These are phyloP conservation scores for Sphaerosporella brunnea DNA, from an alignment of 495 filamentous ascomycete genomes.

Conservation along the genomic window DNA sequence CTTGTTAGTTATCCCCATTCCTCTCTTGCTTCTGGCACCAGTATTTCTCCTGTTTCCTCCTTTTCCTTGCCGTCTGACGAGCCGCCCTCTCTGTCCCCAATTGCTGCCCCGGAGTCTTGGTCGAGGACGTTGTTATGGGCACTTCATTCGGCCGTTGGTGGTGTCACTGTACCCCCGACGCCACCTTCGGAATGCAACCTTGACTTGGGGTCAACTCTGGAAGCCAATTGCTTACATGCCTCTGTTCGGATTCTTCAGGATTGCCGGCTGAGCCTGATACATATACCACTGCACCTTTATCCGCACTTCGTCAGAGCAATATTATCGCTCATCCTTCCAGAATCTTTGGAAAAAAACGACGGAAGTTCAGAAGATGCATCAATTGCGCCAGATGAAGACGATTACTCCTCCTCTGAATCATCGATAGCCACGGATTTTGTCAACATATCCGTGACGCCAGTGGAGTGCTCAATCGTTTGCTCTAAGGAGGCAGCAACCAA, in stretches of 20 bases:
- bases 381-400: slow-evolving; percentile 4
- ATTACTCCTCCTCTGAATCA: slow-evolving; percentile 17
- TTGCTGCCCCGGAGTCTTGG: background rate
- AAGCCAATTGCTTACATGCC: slow-evolving; percentile 20
- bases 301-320: slow-evolving; percentile 67
- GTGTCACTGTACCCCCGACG: too few species aligned
- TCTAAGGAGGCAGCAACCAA: slow-evolving; percentile 48
- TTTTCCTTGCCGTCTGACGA: slow-evolving; percentile 8
- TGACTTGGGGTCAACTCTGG: background rate
- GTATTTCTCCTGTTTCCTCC: slow-evolving; percentile 6
- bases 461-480: slow-evolving; percentile 88
- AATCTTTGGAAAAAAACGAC: slow-evolving; percentile 29
- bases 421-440: slow-evolving; percentile 49
- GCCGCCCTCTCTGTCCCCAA: background rate
- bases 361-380: background rate
- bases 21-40: slow-evolving; percentile 4
- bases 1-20: slow-evolving; percentile 25
- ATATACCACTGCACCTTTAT: slow-evolving; percentile 75
- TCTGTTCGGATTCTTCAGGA: slow-evolving; percentile 43
- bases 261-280: slow-evolving; percentile 68
- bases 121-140: slow-evolving; percentile 7
- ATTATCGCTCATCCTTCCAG: slow-evolving; percentile 61
- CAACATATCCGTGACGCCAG: slow-evolving; percentile 80
- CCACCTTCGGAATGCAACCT: background rate
- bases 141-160: too few species aligned